Evolutionary conservation across 305 asterid species (phyloP), one percentile per base, ranked within the genome.

Genomic region (Striga hermonthica): DNA sequence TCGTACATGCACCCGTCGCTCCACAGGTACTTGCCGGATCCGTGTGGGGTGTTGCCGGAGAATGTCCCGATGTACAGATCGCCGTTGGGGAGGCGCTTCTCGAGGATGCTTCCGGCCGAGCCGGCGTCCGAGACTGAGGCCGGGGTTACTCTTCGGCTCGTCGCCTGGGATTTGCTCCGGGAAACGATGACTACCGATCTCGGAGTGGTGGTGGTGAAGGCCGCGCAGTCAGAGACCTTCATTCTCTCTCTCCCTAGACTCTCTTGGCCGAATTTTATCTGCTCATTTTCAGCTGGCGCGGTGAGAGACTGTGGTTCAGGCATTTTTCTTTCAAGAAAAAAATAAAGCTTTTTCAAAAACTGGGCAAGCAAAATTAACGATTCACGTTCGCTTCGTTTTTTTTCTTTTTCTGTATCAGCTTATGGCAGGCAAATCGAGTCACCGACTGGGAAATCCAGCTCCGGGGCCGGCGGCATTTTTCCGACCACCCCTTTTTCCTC

Each of bases 11-110:
- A 84, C 57, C 95, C 95, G 70, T 89, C 96, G 31, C 54, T 78
- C 96, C 93, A 89, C 38, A 89, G 60, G 47, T 89, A 89, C 79
- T 89, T 89, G 13, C 95, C 95, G 9, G 86, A 84, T 76, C 93
- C 95, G 64, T 86, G 90, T 0, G 93, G 96, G 0, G 82, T 67
- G 64, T 78, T 80, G 74, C 70, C 80, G 7, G 86, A 68, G 62
- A 83, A 86, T 6, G 82, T 78, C 0, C 92, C 95, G 34, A 80
- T 78, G 65, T 89, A 86, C 60, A 89, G 90, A 89, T 89, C 92
- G 49, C 95, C 96, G 75, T 86, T 89, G 3, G 87, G 82, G 3
- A 89, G 82, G 55, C 64, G 90, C 60, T 83, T 86, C 74, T 84
- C 90, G 36, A 86, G 60, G 47, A 58, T 40, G 41, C 60, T 55